Evolutionary conservation across 2,329 filamentous ascomycete genomes (phyloP).

Genomic region (Zymoseptoria tritici): DNA sequence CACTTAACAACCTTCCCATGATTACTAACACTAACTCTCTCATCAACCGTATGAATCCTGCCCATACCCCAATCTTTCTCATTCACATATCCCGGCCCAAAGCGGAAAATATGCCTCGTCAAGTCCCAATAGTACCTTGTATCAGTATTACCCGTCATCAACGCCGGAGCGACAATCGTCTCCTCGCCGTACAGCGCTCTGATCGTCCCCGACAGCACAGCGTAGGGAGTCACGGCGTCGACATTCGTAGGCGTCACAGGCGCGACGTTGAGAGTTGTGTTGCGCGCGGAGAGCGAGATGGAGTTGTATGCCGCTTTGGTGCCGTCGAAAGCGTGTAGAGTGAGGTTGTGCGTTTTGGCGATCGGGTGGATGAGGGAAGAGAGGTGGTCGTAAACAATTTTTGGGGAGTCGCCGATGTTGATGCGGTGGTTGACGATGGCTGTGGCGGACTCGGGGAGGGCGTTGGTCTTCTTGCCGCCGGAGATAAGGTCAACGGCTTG

Average conservation of each 20-base stretch:
- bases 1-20: constrained; percentile 40
- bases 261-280: constrained; percentile 26
- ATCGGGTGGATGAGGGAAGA: constrained; percentile 41
- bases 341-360: constrained; percentile 43
- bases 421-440: constrained; percentile 51
- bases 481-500: constrained; percentile 49
- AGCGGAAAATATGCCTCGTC: constrained; percentile 32
- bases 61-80: constrained; percentile 23
- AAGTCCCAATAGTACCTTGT: constrained; percentile 31
- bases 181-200: constrained; percentile 38
- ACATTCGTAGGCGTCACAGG: constrained; percentile 32
- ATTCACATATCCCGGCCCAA: constrained; percentile 29
- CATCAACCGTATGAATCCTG: constrained; percentile 29
- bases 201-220: constrained; percentile 37
- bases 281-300: constrained; percentile 23
- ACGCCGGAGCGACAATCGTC: constrained; percentile 30
- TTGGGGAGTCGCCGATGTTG: constrained; percentile 46
- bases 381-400: constrained; percentile 41
- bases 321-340: constrained; percentile 43
- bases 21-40: constrained; percentile 31
- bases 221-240: constrained; percentile 25
- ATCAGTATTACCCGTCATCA: constrained; percentile 33
- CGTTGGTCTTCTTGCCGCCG: constrained; percentile 53
- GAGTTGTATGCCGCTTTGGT: constrained; percentile 28
- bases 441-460: constrained; percentile 48